phyloP scores from a whole-genome alignment of 306 rosid species.

The Alnus glutinosa region DNA sequence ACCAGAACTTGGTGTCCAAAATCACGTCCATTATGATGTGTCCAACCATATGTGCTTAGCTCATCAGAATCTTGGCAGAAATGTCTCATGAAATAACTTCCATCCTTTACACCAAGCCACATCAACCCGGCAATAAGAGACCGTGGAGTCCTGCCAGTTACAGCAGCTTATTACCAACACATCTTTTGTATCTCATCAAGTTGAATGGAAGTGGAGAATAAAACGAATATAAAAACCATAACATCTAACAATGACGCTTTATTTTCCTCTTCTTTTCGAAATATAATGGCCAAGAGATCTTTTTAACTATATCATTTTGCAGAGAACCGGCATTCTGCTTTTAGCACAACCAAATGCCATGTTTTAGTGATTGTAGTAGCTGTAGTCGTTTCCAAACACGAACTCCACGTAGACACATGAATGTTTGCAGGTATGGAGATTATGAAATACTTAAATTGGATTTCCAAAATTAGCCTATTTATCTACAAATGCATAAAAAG shows the following conservation, averaged over 20 bases:
- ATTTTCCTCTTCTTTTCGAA: background rate
- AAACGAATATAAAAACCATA: background rate
- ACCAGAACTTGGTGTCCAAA: conserved; percentile 77
- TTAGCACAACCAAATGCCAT: background rate
- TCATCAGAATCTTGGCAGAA: conserved; percentile 78
- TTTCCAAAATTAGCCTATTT: background rate
- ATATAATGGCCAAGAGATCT: background rate
- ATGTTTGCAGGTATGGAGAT: background rate
- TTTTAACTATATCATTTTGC: background rate
- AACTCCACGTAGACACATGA: background rate
- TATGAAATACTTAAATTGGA: background rate
- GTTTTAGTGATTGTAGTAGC: background rate
- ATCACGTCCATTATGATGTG: conserved; percentile 50
- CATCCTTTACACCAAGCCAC: conserved; percentile 92
- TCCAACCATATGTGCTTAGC: conserved; percentile 67
- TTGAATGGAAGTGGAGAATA: background rate
- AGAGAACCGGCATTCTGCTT: background rate
- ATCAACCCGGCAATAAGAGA: conserved; percentile 90
- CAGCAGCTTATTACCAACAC: conserved; percentile 8
- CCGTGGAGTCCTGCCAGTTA: conserved; percentile 68
- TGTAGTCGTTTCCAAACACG: background rate
- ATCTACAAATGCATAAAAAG: background rate
- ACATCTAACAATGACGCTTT: background rate
- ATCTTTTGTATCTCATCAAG: conserved; percentile 10
- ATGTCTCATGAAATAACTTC: conserved; percentile 48